These are phyloP conservation scores for Penicillium sp. DNA, from an alignment of 2,329 filamentous ascomycete genomes.

Conservation along the genomic window DNA sequence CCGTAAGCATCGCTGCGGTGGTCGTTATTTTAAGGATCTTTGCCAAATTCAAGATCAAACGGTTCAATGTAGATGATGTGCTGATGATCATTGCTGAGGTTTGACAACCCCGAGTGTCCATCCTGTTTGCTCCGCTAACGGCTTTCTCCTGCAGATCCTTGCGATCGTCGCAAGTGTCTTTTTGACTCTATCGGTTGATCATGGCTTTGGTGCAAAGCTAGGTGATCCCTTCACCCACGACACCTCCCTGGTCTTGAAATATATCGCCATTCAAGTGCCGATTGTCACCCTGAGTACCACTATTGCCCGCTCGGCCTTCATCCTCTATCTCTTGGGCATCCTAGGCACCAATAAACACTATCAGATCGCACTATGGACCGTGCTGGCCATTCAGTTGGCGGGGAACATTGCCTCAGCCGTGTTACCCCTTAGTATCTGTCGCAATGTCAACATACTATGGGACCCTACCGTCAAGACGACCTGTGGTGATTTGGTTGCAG, in stretches of 20 bases:
- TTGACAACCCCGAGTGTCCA: neutral
- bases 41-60: slow-evolving; percentile 31
- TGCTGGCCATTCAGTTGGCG: slow-evolving; percentile 24
- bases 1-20: slow-evolving; percentile 24
- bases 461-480: slow-evolving; percentile 23
- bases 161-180: slow-evolving; percentile 25
- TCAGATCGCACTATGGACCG: slow-evolving; percentile 21
- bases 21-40: slow-evolving; percentile 27
- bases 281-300: slow-evolving; percentile 32
- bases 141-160: slow-evolving; percentile 14
- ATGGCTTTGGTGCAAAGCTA: slow-evolving; percentile 30
- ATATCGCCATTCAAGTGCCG: slow-evolving; percentile 28
- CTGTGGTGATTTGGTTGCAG: slow-evolving; percentile 20
- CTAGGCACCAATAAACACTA: slow-evolving; percentile 27
- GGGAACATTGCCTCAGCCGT: slow-evolving; percentile 29
- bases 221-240: slow-evolving; percentile 7
- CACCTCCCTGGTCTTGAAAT: slow-evolving; percentile 23
- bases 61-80: slow-evolving; percentile 30
- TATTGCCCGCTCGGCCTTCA: slow-evolving; percentile 29
- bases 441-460: slow-evolving; percentile 25
- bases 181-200: slow-evolving; percentile 23
- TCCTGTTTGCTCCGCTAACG: neutral
- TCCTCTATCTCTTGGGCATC: slow-evolving; percentile 28
- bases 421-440: slow-evolving; percentile 29
- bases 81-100: slow-evolving; percentile 31